These are phyloP conservation scores for Helicostylum pulchrum DNA, from an alignment of 192 early-diverging fungal genomes.

Conservation along the genomic window DNA sequence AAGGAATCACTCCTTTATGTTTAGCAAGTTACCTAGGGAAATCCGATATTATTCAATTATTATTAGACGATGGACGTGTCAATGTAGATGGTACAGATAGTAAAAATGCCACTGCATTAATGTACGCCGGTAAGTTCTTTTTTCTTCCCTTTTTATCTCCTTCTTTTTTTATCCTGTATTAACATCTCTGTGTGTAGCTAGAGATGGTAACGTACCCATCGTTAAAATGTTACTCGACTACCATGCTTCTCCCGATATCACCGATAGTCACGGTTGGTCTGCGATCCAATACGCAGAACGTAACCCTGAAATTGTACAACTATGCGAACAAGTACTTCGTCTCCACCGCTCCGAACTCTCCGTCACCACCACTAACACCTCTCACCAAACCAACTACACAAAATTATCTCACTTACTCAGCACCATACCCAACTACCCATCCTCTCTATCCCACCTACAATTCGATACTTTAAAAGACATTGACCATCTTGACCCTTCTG, in stretches of 20 bases:
- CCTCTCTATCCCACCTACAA: conserved; percentile 36
- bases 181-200: conserved; percentile 31
- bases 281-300: conserved; percentile 58
- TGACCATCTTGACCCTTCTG: conserved; percentile 21
- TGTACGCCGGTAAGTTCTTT: conserved; percentile 60
- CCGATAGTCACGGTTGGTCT: conserved; percentile 65
- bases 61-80: conserved; percentile 60
- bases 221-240: conserved; percentile 50
- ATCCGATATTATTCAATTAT: conserved; percentile 46
- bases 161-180: background rate
- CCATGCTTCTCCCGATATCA: conserved; percentile 51
- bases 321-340: conserved; percentile 52
- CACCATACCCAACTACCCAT: conserved; percentile 30
- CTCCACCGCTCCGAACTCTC: conserved; percentile 41
- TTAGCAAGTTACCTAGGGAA: conserved; percentile 67
- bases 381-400: conserved; percentile 44
- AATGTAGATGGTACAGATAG: conserved; percentile 58
- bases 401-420: conserved; percentile 46
- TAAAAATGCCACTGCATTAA: conserved; percentile 64
- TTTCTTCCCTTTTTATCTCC: background rate
- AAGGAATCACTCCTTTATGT: conserved; percentile 66
- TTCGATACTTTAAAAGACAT: conserved; percentile 25
- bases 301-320: conserved; percentile 55
- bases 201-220: conserved; percentile 58
- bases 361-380: conserved; percentile 8